Evolutionary conservation across 805 yeast genomes (phyloP).

Genomic region (Grigorovia jiainica): DNA sequence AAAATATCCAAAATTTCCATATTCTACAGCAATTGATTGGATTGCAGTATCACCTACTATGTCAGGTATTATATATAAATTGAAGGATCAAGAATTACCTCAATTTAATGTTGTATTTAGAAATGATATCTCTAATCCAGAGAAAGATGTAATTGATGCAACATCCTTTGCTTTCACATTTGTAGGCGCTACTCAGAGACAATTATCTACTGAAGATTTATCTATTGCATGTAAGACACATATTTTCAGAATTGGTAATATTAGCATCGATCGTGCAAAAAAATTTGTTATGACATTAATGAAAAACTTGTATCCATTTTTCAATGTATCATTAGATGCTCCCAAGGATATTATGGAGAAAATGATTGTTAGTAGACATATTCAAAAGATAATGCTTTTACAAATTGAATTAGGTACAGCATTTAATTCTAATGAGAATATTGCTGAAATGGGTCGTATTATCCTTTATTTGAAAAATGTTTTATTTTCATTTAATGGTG

Average conservation of each 20-base stretch:
- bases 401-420: slow-evolving; percentile 28
- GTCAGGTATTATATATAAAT: slow-evolving; percentile 24
- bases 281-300: slow-evolving; percentile 20
- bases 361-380: slow-evolving; percentile 28
- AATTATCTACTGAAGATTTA: slow-evolving; percentile 28
- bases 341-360: slow-evolving; percentile 29
- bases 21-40: slow-evolving; percentile 22
- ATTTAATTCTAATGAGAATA: slow-evolving; percentile 16
- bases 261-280: slow-evolving; percentile 19
- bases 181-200: slow-evolving; percentile 28
- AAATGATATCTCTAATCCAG: slow-evolving; percentile 9
- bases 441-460: slow-evolving; percentile 26
- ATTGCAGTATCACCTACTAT: slow-evolving; percentile 26
- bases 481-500: slow-evolving; percentile 28
- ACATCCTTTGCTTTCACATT: slow-evolving; percentile 28
- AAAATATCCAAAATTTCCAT: slow-evolving; percentile 17
- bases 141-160: slow-evolving; percentile 20
- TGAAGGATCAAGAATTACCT: slow-evolving; percentile 11
- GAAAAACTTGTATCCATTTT: slow-evolving; percentile 24
- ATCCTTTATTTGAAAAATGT: slow-evolving; percentile 26
- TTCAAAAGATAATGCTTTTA: slow-evolving; percentile 27
- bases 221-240: slow-evolving; percentile 28
- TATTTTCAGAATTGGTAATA: slow-evolving; percentile 13
- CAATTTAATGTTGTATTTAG: slow-evolving; percentile 14
- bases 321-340: slow-evolving; percentile 28